Conservation (phyloP, 306 rosid genomes). For the Dryas octopetala region DNA sequence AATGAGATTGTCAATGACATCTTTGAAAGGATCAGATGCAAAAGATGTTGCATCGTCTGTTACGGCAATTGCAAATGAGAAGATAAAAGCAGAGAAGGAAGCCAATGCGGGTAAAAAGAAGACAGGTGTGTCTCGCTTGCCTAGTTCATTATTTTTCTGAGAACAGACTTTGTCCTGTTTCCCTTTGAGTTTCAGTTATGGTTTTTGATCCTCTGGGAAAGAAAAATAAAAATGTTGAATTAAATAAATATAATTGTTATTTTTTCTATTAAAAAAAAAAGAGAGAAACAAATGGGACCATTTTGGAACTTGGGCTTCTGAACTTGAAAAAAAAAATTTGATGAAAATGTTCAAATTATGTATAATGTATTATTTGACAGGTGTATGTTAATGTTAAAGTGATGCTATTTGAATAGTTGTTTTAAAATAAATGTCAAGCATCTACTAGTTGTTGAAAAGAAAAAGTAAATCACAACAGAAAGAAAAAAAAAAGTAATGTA, state of each 20-base stretch:
- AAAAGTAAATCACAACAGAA: neutral
- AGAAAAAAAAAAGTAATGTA: too few relatives aligned
- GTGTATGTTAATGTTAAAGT: too few relatives aligned
- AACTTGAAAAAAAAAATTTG: too few relatives aligned
- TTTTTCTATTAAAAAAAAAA: too few relatives aligned
- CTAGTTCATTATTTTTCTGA: neutral
- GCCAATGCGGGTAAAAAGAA: conserved; percentile 89
- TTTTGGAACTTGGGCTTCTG: neutral
- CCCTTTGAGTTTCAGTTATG: neutral
- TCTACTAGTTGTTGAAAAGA: too few relatives aligned
- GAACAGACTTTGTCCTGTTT: neutral
- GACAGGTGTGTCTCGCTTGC: conserved; percentile 44
- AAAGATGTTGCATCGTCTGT: conserved; percentile 87
- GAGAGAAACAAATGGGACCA: neutral
- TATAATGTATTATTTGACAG: too few relatives aligned
- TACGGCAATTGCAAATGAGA: conserved; percentile 89
- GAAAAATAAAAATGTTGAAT: neutral
- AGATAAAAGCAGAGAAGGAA: conserved; percentile 88
- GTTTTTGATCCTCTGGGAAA: neutral
- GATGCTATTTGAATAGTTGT: too few relatives aligned
- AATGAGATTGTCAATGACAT: conserved; percentile 76
- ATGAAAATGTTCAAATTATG: too few relatives aligned
- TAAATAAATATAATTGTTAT: neutral
- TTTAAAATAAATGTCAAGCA: too few relatives aligned
- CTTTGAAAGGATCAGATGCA: conserved; percentile 89